A percentile compares a stretch with the other conserved stretches of the same genome.
Conservation (phyloP, 108 stramenopile genomes). For the Ochromonas danica region DNA sequence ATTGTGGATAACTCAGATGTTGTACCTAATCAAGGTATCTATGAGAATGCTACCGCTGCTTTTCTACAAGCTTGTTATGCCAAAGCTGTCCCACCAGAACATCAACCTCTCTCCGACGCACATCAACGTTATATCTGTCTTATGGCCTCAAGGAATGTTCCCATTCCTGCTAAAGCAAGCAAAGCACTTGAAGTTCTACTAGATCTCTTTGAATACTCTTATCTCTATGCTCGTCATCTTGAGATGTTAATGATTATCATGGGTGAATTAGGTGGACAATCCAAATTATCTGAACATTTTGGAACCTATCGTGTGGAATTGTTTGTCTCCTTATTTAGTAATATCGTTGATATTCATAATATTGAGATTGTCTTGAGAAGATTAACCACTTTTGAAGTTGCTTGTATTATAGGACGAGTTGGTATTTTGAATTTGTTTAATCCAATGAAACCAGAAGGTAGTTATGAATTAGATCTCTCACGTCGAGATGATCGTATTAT, state of each 20-base stretch:
- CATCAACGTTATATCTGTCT: background rate
- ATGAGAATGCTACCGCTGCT: too few relatives aligned
- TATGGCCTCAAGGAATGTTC: background rate
- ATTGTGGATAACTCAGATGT: too few relatives aligned
- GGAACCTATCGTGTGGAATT: conserved; percentile 33
- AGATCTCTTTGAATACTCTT: background rate
- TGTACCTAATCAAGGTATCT: too few relatives aligned
- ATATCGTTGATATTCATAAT: conserved; percentile 22
- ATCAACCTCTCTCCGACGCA: too few relatives aligned
- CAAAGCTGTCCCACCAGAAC: too few relatives aligned
- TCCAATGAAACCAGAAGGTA: conserved; percentile 30
- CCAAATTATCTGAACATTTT: background rate
- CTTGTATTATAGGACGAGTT: background rate
- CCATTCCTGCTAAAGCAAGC: background rate
- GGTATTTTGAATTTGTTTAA: conserved; percentile 23
- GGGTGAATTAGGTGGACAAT: background rate
- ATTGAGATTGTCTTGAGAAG: conserved; percentile 27
- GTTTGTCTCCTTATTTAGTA: background rate
- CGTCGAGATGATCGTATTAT: background rate
- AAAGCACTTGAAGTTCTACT: background rate
- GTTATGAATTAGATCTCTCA: background rate
- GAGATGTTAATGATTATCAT: background rate
- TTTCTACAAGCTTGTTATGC: too few relatives aligned
- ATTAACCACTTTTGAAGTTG: conserved; percentile 19
- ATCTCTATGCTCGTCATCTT: conserved; percentile 4